Conservation (phyloP, 2,329 filamentous ascomycete genomes). For the Fusarium papillatum region DNA sequence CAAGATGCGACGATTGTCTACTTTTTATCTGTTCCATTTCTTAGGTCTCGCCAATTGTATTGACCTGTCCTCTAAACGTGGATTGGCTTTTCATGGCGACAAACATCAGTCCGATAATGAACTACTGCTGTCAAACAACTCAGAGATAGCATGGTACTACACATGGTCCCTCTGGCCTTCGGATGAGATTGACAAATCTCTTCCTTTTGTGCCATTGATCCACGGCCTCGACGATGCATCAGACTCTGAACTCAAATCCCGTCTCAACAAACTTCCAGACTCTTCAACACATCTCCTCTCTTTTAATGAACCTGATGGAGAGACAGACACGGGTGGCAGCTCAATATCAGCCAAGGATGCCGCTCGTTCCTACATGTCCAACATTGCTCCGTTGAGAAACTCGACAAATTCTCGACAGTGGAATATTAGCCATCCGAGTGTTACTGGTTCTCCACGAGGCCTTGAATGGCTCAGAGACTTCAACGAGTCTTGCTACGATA, state of each 20-base stretch:
- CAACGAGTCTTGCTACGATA: constrained; percentile 55
- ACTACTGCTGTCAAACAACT: constrained; percentile 52
- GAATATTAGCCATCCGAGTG: constrained; percentile 56
- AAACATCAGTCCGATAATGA: constrained; percentile 48
- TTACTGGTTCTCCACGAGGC: constrained; percentile 54
- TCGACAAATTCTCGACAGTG: constrained; percentile 44
- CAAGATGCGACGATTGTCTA: constrained; percentile 21
- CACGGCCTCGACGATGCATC: constrained; percentile 52
- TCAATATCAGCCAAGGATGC: constrained; percentile 54
- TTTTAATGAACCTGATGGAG: constrained; percentile 59
- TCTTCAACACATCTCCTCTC: constrained; percentile 55
- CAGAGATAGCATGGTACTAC: constrained; percentile 57
- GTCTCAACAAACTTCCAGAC: constrained; percentile 45
- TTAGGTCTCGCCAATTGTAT: constrained; percentile 5
- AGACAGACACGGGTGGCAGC: constrained; percentile 54
- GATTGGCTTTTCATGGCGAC: constrained; percentile 42
- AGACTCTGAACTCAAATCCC: constrained; percentile 40
- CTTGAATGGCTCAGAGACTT: constrained; percentile 56
- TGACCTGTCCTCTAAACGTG: constrained; percentile 38
- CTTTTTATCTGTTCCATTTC: constrained; percentile 10
- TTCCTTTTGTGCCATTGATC: constrained; percentile 55
- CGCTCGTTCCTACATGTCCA: constrained; percentile 51
- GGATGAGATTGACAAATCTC: constrained; percentile 34
- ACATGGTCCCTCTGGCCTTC: constrained; percentile 55
- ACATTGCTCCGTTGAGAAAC: constrained; percentile 52